These are phyloP conservation scores for Mycena chlorophos DNA, from an alignment of 768 basidiomycete genomes.

Conservation along the genomic window DNA sequence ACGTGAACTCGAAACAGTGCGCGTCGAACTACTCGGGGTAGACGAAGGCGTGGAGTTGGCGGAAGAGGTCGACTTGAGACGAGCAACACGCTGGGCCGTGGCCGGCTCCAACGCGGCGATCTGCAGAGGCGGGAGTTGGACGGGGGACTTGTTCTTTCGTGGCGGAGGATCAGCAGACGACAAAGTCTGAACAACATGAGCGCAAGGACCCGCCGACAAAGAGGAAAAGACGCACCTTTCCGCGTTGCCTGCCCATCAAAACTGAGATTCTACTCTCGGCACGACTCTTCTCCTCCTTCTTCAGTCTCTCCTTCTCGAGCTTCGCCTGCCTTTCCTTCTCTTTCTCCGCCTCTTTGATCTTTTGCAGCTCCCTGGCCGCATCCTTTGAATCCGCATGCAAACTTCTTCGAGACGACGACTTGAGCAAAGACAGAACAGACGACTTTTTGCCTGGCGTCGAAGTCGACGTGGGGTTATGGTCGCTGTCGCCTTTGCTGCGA, in stretches of 20 bases:
- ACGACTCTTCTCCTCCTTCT: constrained; percentile 83
- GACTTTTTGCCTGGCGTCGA: constrained; percentile 72
- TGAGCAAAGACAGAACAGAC: constrained; percentile 81
- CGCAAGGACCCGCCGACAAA: constrained; percentile 8
- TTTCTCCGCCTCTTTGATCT: constrained; percentile 46
- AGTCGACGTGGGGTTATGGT: constrained; percentile 52
- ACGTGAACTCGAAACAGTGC: constrained; percentile 58
- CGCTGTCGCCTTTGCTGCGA: constrained; percentile 47
- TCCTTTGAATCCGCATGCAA: constrained; percentile 71
- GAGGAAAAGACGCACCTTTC: constrained; percentile 64
- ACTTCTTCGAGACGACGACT: constrained; percentile 82
- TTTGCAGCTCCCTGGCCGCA: constrained; percentile 44
- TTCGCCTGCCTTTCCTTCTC: constrained; percentile 44
- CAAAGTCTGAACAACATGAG: constrained; percentile 56
- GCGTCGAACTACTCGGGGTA: constrained; percentile 34
- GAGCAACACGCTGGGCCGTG: constrained; percentile 84
- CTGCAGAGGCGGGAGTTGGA: constrained; percentile 86
- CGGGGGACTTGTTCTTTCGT: constrained; percentile 67
- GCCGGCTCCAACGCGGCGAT: constrained; percentile 79
- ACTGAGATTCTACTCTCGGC: constrained; percentile 89
- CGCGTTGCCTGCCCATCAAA: constrained; percentile 84
- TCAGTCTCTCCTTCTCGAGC: constrained; percentile 45
- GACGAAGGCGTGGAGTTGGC: constrained; percentile 46
- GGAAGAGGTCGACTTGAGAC: constrained; percentile 60
- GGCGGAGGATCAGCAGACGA: constrained; percentile 69